Conservation (phyloP, 1,139 yeast genomes). For the Pichia kudriavzevii region DNA sequence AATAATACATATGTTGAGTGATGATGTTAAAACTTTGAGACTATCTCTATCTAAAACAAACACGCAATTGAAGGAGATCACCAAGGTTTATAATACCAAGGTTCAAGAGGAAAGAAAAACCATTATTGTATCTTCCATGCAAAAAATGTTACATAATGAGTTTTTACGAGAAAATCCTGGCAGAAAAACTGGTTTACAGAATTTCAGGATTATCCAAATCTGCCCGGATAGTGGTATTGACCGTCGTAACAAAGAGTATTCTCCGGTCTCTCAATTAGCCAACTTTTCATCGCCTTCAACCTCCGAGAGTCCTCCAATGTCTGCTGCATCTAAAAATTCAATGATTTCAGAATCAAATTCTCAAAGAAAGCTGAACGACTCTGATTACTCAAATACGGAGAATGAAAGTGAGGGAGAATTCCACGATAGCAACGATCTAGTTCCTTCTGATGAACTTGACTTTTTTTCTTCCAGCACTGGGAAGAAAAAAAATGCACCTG, state of each 20-base stretch:
- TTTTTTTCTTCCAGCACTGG: too few species aligned
- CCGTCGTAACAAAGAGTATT: not conserved
- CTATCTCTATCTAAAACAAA: conserved; percentile 18
- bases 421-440: too few species aligned
- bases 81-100: conserved; percentile 16
- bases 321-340: too few species aligned
- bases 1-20: conserved; percentile 21
- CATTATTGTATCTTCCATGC: conserved; percentile 17
- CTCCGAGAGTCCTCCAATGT: too few species aligned
- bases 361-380: too few species aligned
- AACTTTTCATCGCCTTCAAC: too few species aligned
- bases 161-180: conserved; percentile 9
- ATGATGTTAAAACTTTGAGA: conserved; percentile 21
- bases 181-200: conserved; percentile 2
- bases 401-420: too few species aligned
- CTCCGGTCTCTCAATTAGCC: conserved; percentile 1
- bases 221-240: not conserved
- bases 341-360: too few species aligned
- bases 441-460: too few species aligned
- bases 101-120: conserved; percentile 21
- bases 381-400: too few species aligned
- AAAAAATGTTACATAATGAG: conserved; percentile 14
- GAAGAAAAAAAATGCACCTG: too few species aligned
- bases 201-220: conserved; percentile 6
- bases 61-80: conserved; percentile 17